Conservation (phyloP, 106 monocot genomes). For the Allium cepa region DNA sequence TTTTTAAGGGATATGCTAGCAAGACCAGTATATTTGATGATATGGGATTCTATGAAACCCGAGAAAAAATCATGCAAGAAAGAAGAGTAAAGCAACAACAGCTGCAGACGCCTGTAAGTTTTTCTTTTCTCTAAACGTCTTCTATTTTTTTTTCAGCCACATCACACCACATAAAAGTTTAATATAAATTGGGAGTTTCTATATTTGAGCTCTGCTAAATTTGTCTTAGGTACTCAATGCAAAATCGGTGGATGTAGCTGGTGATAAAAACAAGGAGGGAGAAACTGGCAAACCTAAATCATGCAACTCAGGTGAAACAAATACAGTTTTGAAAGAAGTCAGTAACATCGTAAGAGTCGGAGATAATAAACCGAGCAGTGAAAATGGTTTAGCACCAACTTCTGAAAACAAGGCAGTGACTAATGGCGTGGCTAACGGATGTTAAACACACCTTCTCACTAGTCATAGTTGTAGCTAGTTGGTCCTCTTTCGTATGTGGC, state of each 20-base stretch:
- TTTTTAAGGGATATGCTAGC: conserved; percentile 74
- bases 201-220: background rate
- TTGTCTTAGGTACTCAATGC: conserved; percentile 17
- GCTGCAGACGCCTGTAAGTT: conserved; percentile 52
- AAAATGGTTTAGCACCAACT: conserved; percentile 14
- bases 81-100: conserved; percentile 53
- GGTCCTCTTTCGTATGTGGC: background rate
- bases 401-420: conserved; percentile 19
- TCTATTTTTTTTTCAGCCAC: no score
- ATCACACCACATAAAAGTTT: no score
- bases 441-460: conserved; percentile 3
- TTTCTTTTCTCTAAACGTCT: no score
- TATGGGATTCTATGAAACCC: conserved; percentile 65
- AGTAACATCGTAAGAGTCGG: conserved; percentile 7
- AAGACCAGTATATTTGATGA: conserved; percentile 77
- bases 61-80: conserved; percentile 77
- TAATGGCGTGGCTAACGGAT: conserved; percentile 30
- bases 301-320: conserved; percentile 27
- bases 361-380: conserved; percentile 13
- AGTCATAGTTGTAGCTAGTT: background rate
- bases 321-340: conserved; percentile 23
- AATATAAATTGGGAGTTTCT: background rate
- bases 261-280: conserved; percentile 18
- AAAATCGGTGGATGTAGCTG: conserved; percentile 9
- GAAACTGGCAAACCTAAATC: conserved; percentile 13